These are phyloP conservation scores for Pleurotus tuoliensis DNA, from an alignment of 768 basidiomycete genomes.

Conservation along the genomic window DNA sequence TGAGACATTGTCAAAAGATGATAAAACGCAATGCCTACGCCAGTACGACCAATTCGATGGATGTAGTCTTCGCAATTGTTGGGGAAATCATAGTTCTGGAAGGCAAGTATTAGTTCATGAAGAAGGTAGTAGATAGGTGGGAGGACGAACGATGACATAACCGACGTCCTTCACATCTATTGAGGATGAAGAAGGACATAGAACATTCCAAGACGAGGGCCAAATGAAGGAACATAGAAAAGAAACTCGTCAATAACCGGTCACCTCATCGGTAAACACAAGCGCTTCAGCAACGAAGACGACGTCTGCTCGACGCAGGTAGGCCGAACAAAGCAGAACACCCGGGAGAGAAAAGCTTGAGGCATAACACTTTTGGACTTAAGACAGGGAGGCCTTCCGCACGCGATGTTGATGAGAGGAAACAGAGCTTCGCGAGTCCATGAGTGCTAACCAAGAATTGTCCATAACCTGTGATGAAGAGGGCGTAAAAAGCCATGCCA, in stretches of 20 bases:
- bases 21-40: conserved; percentile 42
- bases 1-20: neutral
- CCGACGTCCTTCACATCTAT: conserved; percentile 99
- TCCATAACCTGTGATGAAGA: conserved; percentile 4
- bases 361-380: conserved; percentile 1
- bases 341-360: conserved; percentile 5
- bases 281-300: conserved; percentile 38
- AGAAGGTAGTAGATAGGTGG: neutral
- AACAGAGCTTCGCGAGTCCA: conserved; percentile 13
- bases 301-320: conserved; percentile 1
- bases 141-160: conserved; percentile 82
- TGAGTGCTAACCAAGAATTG: conserved; percentile 1
- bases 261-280: conserved; percentile 33
- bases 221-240: conserved; percentile 22
- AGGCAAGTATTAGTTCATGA: conserved; percentile 8
- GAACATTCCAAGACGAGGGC: conserved; percentile 29
- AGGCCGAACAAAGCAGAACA: conserved; percentile 1
- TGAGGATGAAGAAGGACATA: conserved; percentile 22
- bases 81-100: conserved; percentile 95
- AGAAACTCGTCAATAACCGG: conserved; percentile 45
- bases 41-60: conserved; percentile 97
- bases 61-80: conserved; percentile 99
- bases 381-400: conserved; percentile 2
- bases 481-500: neutral
- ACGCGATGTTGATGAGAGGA: neutral